Conservation (phyloP, 139 green algal genomes). For the Trebouxia sp. region DNA sequence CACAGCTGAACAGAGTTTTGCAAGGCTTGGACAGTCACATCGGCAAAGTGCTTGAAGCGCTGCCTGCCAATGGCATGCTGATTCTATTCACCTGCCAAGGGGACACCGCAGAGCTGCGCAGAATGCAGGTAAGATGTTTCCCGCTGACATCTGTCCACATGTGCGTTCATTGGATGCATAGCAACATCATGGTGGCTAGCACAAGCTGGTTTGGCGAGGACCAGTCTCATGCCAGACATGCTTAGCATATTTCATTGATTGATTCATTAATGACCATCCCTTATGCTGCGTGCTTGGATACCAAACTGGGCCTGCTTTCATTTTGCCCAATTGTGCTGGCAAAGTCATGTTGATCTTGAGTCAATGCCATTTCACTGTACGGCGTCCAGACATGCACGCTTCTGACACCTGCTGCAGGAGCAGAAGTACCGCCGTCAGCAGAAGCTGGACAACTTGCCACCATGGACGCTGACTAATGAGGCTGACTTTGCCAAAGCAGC, state of each 20-base stretch:
- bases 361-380: neutral
- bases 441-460: constrained; percentile 42
- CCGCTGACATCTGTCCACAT: neutral
- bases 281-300: neutral
- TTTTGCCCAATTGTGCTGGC: too few species aligned
- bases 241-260: neutral
- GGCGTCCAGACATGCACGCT: neutral
- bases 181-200: neutral
- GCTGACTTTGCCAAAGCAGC: constrained; percentile 26
- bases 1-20: constrained; percentile 37
- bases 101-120: constrained; percentile 51
- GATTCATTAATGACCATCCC: neutral
- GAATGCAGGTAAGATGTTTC: constrained; percentile 33
- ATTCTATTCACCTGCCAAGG: constrained; percentile 65
- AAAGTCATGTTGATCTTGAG: neutral
- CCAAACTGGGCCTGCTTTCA: neutral
- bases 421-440: constrained; percentile 55
- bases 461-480: constrained; percentile 55
- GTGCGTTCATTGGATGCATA: neutral
- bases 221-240: neutral
- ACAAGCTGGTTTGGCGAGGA: neutral
- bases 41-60: constrained; percentile 40
- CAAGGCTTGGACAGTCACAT: constrained; percentile 45
- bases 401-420: constrained; percentile 44
- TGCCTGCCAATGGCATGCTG: constrained; percentile 62